Percentiles rank a stretch among this genome's conserved stretches.
Conservation (phyloP, 805 yeast genomes). For the Yarrowia sp. region DNA sequence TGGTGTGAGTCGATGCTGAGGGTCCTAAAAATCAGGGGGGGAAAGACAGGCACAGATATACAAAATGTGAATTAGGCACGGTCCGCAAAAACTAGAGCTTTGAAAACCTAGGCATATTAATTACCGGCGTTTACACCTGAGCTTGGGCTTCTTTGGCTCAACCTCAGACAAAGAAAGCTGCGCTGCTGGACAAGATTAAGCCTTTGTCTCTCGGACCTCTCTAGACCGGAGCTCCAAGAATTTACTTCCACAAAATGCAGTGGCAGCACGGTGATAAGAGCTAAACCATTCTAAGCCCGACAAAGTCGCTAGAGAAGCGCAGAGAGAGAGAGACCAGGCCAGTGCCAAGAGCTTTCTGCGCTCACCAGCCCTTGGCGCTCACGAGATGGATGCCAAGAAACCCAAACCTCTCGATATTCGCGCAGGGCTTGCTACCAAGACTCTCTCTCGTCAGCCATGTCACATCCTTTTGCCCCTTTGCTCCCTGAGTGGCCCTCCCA, state of each 20-base stretch:
- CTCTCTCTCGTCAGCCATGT: too few species aligned
- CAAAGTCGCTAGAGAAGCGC: conserved; percentile 5
- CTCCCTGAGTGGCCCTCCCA: not conserved
- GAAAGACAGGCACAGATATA: conserved; percentile 29
- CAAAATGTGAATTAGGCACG: conserved; percentile 31
- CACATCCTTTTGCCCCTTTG: too few species aligned
- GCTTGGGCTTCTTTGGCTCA: conserved; percentile 9
- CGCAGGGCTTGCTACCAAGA: conserved; percentile 3
- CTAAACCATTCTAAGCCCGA: conserved; percentile 28
- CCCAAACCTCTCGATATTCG: conserved; percentile 15
- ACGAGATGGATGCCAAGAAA: conserved; percentile 34
- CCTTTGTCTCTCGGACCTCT: conserved; percentile 31
- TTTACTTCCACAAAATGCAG: conserved; percentile 20
- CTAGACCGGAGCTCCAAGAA: conserved; percentile 32
- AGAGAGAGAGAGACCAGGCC: not conserved
- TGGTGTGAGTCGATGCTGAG: conserved; percentile 15
- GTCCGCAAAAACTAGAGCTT: conserved; percentile 35
- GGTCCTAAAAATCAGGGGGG: conserved; percentile 14
- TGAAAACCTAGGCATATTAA: conserved; percentile 33
- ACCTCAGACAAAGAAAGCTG: conserved; percentile 21
- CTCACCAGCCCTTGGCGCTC: conserved; percentile 24
- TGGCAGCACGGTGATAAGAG: conserved; percentile 32
- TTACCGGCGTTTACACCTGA: conserved; percentile 37
- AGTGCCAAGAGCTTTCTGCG: conserved; percentile 12
- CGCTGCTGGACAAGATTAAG: conserved; percentile 25